Percentiles rank a stretch among this genome's conserved stretches.
These are phyloP conservation scores for Phytophthora kernoviae DNA, from an alignment of 352 stramenopile genomes.

Conservation along the genomic window DNA sequence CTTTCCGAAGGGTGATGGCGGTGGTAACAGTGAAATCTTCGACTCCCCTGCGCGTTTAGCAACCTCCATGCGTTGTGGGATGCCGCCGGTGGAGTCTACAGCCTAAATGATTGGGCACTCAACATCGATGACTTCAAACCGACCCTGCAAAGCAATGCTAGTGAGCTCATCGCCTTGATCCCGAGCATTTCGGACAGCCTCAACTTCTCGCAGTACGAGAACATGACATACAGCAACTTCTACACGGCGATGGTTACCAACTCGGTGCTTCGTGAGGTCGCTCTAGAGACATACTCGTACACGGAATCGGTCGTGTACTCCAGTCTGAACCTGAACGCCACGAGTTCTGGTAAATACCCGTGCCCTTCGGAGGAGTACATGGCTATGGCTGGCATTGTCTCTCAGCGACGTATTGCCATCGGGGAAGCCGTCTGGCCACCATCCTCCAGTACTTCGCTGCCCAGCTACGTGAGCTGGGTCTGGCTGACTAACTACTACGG, in stretches of 20 bases:
- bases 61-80: conserved; percentile 80
- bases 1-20: conserved; percentile 55
- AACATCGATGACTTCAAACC: conserved; percentile 31
- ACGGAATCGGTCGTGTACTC: conserved; percentile 49
- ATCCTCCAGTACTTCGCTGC: conserved; percentile 54
- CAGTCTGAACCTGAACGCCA: conserved; percentile 32
- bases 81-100: conserved; percentile 52
- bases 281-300: conserved; percentile 56
- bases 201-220: conserved; percentile 48
- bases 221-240: conserved; percentile 41
- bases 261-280: conserved; percentile 30
- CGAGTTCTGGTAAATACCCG: conserved; percentile 2
- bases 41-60: conserved; percentile 46
- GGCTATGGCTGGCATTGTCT: conserved; percentile 22
- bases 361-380: conserved; percentile 44
- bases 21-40: conserved; percentile 70
- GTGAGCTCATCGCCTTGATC: conserved; percentile 47
- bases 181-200: conserved; percentile 37
- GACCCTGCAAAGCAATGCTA: conserved; percentile 43
- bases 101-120: conserved; percentile 57
- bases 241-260: conserved; percentile 32
- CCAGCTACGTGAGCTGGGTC: conserved; percentile 37
- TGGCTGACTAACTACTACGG: conserved; percentile 28
- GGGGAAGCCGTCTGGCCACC: conserved; percentile 50
- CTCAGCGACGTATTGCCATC: conserved; percentile 46